A percentile compares a stretch with the other conserved stretches of the same genome.
phyloP scores from a whole-genome alignment of 108 stramenopile genomes.

The Craspedostauros australis region DNA sequence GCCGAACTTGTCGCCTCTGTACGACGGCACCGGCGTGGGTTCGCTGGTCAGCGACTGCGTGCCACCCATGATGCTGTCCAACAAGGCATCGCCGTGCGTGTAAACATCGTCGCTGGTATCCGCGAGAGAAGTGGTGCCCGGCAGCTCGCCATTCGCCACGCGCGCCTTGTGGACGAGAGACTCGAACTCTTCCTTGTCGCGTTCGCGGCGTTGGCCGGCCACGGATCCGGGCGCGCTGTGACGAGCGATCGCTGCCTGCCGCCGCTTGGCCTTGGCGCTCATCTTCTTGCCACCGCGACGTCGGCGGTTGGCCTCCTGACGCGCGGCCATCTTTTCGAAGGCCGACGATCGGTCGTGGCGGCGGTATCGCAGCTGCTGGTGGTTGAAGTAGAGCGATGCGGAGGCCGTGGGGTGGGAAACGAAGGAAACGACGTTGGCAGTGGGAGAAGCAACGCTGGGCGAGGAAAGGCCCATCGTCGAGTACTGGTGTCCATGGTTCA shows the following conservation, averaged over 20 bases:
- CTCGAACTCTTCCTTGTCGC: constrained; percentile 34
- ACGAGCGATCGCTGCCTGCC: no score
- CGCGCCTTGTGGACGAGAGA: constrained; percentile 33
- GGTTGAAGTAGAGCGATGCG: not conserved
- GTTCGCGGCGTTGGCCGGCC: constrained; percentile 58
- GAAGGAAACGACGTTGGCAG: no score
- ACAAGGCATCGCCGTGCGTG: constrained; percentile 58
- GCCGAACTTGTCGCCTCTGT: constrained; percentile 50
- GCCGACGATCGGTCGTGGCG: constrained; percentile 61
- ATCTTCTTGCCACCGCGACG: constrained; percentile 18
- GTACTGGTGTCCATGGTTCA: no score
- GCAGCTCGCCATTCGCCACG: constrained; percentile 12
- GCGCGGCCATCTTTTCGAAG: constrained; percentile 52
- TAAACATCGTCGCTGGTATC: constrained; percentile 52
- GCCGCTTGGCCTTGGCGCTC: constrained; percentile 27
- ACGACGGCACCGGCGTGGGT: constrained; percentile 62
- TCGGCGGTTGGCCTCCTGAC: constrained; percentile 48
- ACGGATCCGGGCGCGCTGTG: constrained; percentile 60
- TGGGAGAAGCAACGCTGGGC: no score
- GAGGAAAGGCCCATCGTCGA: no score
- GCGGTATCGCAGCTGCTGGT: constrained; percentile 40
- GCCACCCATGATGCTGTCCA: constrained; percentile 81
- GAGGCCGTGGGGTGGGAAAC: no score
- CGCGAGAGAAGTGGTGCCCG: constrained; percentile 22
- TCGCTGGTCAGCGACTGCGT: constrained; percentile 55